A percentile compares a stretch with the other conserved stretches of the same genome.
Conservation (phyloP, 2,329 filamentous ascomycete species). For the Exophiala viscosa region DNA sequence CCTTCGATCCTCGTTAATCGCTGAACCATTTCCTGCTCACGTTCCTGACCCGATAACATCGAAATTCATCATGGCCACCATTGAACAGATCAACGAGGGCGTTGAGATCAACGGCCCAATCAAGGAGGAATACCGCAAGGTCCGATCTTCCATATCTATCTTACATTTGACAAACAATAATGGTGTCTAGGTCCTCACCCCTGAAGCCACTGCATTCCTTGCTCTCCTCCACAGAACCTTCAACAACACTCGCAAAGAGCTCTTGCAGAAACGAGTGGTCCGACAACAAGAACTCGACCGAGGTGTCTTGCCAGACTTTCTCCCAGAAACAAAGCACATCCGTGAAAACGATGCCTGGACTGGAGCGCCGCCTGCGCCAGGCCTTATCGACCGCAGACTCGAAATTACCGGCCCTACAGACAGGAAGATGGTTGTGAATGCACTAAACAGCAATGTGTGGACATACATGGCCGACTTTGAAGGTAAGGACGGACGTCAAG, state of each 20-base stretch:
- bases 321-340: conserved; percentile 92
- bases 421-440: conserved; percentile 98
- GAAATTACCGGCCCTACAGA: conserved; percentile 98
- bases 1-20: background rate
- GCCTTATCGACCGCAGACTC: conserved; percentile 85
- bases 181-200: too few species aligned
- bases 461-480: conserved; percentile 99
- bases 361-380: conserved; percentile 84
- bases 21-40: background rate
- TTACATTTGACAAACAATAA: too few species aligned
- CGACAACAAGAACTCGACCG: conserved; percentile 92
- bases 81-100: conserved; percentile 77
- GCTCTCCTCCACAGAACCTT: conserved; percentile 93
- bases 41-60: background rate
- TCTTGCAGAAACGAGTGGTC: conserved; percentile 79
- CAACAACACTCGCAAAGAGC: conserved; percentile 79
- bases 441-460: conserved; percentile 91
- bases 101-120: conserved; percentile 80
- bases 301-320: conserved; percentile 84
- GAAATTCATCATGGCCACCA: conserved; percentile 57
- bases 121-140: conserved; percentile 76
- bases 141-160: too few species aligned
- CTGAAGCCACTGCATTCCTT: conserved; percentile 85
- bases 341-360: conserved; percentile 92
- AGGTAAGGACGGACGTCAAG: conserved; percentile 53